Percentiles rank a stretch among this genome's conserved stretches.
These are phyloP conservation scores for Arthrinium phaeospermum DNA, from an alignment of 2,329 filamentous ascomycete genomes.

Conservation along the genomic window DNA sequence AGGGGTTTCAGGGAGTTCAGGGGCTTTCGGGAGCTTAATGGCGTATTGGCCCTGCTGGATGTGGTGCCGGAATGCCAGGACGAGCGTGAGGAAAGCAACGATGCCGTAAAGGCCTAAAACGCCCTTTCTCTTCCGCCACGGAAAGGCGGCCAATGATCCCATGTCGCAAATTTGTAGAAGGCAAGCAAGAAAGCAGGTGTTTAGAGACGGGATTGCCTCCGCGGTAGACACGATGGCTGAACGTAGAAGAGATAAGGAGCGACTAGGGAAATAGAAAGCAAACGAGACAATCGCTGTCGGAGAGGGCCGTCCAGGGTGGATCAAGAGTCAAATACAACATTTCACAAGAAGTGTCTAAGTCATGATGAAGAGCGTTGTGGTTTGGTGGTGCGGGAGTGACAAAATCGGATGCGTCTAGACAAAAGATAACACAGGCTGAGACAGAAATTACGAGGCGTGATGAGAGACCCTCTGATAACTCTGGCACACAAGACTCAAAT, in stretches of 20 bases:
- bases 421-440: background rate
- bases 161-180: background rate
- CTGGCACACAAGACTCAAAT: background rate
- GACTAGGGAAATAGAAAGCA: background rate
- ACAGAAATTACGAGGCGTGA: background rate
- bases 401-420: background rate
- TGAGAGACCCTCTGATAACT: background rate
- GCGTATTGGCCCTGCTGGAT: background rate
- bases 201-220: background rate
- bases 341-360: background rate
- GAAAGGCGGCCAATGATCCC: background rate
- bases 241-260: background rate
- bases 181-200: background rate
- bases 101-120: background rate
- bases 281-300: background rate
- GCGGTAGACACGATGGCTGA: background rate
- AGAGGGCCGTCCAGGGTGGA: background rate
- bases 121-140: background rate
- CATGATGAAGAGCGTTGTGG: background rate
- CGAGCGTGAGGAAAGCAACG: background rate
- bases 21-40: background rate
- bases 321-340: slow-evolving; percentile 11
- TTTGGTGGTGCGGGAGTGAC: background rate
- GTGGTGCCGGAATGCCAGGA: background rate
- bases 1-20: background rate